Evolutionary conservation across 148 eudicot species (phyloP).

Genomic region (Chenopodium berlandieri): DNA sequence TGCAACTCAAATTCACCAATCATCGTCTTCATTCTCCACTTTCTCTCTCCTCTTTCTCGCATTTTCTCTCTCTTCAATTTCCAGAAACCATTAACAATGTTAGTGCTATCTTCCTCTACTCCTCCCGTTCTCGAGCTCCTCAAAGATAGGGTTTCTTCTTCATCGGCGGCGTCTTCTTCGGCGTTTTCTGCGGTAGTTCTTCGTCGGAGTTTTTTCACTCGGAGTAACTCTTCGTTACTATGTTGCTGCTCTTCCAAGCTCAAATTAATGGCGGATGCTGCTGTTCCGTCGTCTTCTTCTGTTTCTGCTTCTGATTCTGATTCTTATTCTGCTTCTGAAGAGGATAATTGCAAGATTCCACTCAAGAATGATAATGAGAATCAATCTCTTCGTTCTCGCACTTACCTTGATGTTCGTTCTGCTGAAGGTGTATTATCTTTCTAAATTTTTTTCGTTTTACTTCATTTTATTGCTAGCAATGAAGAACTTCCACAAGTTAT

Average conservation of each 20-base stretch:
- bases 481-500: no score
- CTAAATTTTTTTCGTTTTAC: neutral
- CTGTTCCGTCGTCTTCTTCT: neutral
- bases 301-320: neutral
- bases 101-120: conserved; percentile 26
- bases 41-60: neutral
- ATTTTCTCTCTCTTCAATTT: neutral
- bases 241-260: conserved; percentile 26
- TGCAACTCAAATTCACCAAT: neutral
- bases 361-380: conserved; percentile 1
- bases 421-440: conserved; percentile 19
- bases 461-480: neutral
- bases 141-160: conserved; percentile 35
- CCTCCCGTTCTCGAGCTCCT: conserved; percentile 27
- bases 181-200: conserved; percentile 10
- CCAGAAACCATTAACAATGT: conserved; percentile 14
- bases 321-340: neutral
- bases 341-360: neutral
- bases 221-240: neutral
- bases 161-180: conserved; percentile 9
- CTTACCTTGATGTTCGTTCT: conserved; percentile 17
- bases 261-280: conserved; percentile 21
- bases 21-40: neutral
- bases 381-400: conserved; percentile 17
- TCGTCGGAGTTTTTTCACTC: conserved; percentile 11